A percentile compares a stretch with the other conserved stretches of the same genome.
phyloP scores from a whole-genome alignment of 768 basidiomycete species.

The Stropharia rugosoannulata region DNA sequence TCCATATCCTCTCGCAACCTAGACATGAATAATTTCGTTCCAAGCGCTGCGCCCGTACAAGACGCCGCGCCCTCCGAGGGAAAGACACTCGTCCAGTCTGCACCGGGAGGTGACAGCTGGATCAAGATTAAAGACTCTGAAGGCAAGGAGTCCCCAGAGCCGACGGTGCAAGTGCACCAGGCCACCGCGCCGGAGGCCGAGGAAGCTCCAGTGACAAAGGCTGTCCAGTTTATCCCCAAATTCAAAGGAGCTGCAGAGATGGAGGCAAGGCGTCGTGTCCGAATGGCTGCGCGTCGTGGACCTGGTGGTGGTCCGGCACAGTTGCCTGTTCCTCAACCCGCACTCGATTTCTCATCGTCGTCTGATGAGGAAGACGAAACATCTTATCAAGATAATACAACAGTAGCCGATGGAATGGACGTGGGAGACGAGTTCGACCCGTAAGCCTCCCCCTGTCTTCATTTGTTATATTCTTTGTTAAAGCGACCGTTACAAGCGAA shows the following conservation, averaged over 20 bases:
- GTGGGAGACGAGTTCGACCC: conserved; percentile 80
- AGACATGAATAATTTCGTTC: conserved; percentile 17
- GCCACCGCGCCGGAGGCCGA: conserved; percentile 40
- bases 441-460: conserved; percentile 42
- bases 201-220: conserved; percentile 48
- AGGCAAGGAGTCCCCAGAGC: conserved; percentile 26
- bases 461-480: not conserved
- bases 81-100: conserved; percentile 24
- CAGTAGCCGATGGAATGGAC: conserved; percentile 39
- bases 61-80: conserved; percentile 23
- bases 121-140: conserved; percentile 25
- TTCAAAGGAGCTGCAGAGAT: conserved; percentile 85
- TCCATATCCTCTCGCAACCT: conserved; percentile 35
- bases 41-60: not conserved
- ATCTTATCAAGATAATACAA: not conserved
- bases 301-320: conserved; percentile 23
- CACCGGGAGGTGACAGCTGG: conserved; percentile 27
- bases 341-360: conserved; percentile 51
- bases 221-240: conserved; percentile 66
- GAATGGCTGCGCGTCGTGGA: conserved; percentile 65
- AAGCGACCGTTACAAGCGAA: conserved; percentile 40
- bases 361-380: conserved; percentile 34
- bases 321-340: conserved; percentile 30
- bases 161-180: conserved; percentile 39
- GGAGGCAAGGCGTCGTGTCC: conserved; percentile 66